Base-by-base conservation (phyloP, 169 alveolate genomes). In the Cryptosporidium ryanae region DNA sequence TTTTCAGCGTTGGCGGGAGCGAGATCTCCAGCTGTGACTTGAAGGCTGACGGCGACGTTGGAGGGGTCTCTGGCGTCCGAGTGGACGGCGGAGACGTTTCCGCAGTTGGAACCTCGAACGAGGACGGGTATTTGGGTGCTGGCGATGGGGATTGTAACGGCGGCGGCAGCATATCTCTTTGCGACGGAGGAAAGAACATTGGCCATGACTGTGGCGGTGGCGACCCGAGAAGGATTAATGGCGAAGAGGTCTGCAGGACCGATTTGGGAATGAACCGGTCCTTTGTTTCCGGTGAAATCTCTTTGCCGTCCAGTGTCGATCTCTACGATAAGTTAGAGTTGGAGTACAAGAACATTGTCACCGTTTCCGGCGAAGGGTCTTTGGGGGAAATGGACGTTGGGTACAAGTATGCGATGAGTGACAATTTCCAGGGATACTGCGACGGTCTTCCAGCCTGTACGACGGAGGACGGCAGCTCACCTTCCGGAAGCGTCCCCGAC, bases 111-210 rank as follows among this genome's bases (percentile, higher is more conserved):
- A 10, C 82, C 0, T 48, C 82, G 1, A 43, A 59, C 21, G 66
- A 68, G n/a, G 31, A 27, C 23, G 29, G 54, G 13, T 50, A 68
- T 55, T 17, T 52, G 18, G 34, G 54, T 6, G 18, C 55, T n/a
- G 50, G 66, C 48, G 66, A 68, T 32, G 83, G 65, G 18, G 66
- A 17, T 31, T 34, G 38, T 15, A 34, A 31, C 55, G 34, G 1
- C 46, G 8, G 46, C 46, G 29, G 66, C 8, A 68, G 52, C 43
- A 29, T 52, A 31, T 44, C 83, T 6, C 25, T 68, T n/a, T 68
- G 83, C 50, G 83, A 68, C 29, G 83, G 83, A 2, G 83, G 43
- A 23, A 49, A 44, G n/a, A 27, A 31, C 55, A 27, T 50, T n/a
- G 29, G 29, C 29, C 2, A 7, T 10, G 29, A 10, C 8, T 4